phyloP scores from a whole-genome alignment of 352 stramenopile genomes.

The Thalassiosira ordinaria region DNA sequence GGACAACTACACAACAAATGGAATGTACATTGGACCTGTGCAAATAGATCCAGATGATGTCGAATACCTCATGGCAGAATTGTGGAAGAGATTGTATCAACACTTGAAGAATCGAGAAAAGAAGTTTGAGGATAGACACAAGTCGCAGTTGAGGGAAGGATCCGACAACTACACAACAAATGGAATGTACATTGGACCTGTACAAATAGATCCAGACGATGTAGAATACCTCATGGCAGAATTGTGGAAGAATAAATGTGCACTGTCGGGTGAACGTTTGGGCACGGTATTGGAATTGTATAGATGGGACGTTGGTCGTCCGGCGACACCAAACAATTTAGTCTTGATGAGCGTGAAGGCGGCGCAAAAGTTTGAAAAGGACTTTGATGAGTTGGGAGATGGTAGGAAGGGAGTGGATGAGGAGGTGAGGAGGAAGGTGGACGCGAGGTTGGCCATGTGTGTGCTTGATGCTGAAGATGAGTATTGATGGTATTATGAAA shows the following conservation, averaged over 20 bases:
- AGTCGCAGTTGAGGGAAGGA: conserved; percentile 23
- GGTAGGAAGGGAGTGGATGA: conserved; percentile 57
- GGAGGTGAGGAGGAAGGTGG: conserved; percentile 48
- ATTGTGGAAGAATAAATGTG: conserved; percentile 83
- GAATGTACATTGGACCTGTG: conserved; percentile 69
- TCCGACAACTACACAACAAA: conserved; percentile 3
- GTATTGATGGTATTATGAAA: conserved; percentile 8
- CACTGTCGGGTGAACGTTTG: conserved; percentile 68
- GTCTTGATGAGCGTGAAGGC: conserved; percentile 73
- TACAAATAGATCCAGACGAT: conserved; percentile 83
- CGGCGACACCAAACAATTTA: conserved; percentile 74
- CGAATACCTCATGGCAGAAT: conserved; percentile 78
- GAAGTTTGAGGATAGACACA: conserved; percentile 51
- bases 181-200: conserved; percentile 66
- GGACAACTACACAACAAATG: conserved; percentile 12
- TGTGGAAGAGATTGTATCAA: conserved; percentile 84
- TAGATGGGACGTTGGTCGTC: conserved; percentile 71
- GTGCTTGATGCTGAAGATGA: conserved; percentile 50
- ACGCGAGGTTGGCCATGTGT: conserved; percentile 52
- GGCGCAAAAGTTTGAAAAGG: conserved; percentile 68
- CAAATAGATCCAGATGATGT: conserved; percentile 84
- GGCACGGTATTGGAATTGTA: conserved; percentile 75
- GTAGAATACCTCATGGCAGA: conserved; percentile 81
- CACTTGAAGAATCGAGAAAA: conserved; percentile 76
- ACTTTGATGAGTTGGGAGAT: conserved; percentile 47